Evolutionary conservation across 306 rosid species (phyloP).

Genomic region (Parietaria judaica): DNA sequence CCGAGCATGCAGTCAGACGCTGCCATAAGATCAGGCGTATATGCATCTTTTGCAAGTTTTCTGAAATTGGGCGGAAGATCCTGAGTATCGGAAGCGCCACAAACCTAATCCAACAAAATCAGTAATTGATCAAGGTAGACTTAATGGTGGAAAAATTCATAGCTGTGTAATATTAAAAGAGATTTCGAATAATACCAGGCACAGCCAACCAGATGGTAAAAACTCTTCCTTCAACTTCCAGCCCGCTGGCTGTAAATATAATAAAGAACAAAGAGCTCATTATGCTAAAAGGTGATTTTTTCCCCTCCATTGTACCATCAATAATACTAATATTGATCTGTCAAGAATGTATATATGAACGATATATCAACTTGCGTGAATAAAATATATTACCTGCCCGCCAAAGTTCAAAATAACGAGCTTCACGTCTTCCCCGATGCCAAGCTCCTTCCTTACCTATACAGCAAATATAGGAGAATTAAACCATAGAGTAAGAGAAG

Average conservation of each 20-base stretch:
- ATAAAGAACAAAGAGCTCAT: constrained; percentile 4
- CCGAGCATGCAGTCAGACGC: constrained; percentile 99
- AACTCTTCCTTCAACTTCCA: constrained; percentile 86
- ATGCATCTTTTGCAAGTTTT: constrained; percentile 69
- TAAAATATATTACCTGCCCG: constrained; percentile 52
- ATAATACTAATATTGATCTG: not conserved
- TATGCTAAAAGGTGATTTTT: not conserved
- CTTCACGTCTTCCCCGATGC: constrained; percentile 56
- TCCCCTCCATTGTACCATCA: not conserved
- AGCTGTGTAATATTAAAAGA: constrained; percentile 12
- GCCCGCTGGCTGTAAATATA: constrained; percentile 75
- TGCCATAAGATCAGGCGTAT: constrained; percentile 89
- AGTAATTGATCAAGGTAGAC: not conserved
- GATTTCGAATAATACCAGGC: constrained; percentile 55
- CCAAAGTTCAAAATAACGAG: constrained; percentile 91
- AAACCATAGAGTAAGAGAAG: constrained; percentile 13
- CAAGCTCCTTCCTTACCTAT: constrained; percentile 83
- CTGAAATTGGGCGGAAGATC: constrained; percentile 78
- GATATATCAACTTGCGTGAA: not conserved
- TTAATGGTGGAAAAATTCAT: constrained; percentile 7
- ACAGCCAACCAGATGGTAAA: constrained; percentile 88
- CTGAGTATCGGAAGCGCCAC: constrained; percentile 75
- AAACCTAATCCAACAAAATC: constrained; percentile 49
- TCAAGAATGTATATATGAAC: not conserved
- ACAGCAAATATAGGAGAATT: constrained; percentile 17